phyloP scores from a whole-genome alignment of 306 rosid species.

The Acacia melanoxylon region DNA sequence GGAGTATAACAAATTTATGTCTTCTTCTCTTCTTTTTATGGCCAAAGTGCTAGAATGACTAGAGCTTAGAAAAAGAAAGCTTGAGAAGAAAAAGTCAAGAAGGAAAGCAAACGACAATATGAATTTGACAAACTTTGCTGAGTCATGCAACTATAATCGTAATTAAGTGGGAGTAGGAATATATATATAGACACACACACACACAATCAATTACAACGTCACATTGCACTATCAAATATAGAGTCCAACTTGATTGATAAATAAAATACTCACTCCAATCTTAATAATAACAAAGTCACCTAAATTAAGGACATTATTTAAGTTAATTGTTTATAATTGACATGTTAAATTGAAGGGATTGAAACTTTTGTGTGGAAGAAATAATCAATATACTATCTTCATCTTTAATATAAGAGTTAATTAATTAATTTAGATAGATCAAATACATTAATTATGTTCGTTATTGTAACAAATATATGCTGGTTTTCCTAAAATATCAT shows the following conservation, averaged over 20 bases:
- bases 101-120: neutral
- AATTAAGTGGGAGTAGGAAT: neutral
- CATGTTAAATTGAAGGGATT: no score
- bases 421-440: no score
- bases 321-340: no score
- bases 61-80: neutral
- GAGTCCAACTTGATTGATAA: neutral
- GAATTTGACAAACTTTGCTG: neutral
- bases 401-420: no score
- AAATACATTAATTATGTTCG: no score
- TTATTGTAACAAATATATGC: no score
- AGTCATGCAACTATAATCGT: neutral
- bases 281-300: no score
- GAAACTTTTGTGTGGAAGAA: no score
- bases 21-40: neutral
- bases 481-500: no score
- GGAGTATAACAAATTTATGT: neutral
- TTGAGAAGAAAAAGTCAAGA: neutral
- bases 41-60: neutral
- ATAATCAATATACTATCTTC: no score
- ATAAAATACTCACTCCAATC: neutral
- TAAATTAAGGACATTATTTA: no score
- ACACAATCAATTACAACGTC: neutral
- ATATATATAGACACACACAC: neutral
- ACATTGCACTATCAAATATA: neutral